Conservation (phyloP, 2,329 filamentous ascomycete species). For the Epichloe typhina region DNA sequence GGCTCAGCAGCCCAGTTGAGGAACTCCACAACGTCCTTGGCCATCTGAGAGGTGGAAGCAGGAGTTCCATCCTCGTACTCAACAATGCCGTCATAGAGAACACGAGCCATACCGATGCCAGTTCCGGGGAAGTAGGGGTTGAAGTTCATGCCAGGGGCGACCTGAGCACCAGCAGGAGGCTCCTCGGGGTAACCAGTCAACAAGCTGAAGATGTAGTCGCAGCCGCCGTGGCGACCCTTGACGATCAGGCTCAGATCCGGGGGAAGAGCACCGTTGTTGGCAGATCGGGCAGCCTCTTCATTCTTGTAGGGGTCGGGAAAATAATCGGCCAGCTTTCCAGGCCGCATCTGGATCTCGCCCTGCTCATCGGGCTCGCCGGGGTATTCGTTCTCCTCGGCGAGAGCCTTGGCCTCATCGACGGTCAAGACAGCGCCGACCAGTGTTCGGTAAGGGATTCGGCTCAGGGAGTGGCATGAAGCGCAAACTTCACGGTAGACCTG, state of each 20-base stretch:
- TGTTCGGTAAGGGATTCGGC: conserved; percentile 82
- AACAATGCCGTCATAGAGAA: conserved; percentile 91
- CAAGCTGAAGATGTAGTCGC: conserved; percentile 96
- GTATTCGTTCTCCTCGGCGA: conserved; percentile 98
- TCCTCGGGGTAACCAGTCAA: conserved; percentile 97
- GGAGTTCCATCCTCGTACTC: conserved; percentile 97
- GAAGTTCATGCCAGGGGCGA: conserved; percentile 92
- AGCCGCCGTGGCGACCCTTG: conserved; percentile 95
- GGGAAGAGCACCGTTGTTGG: conserved; percentile 98
- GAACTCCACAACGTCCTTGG: conserved; percentile 98
- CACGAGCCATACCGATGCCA: conserved; percentile 97
- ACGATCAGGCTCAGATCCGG: conserved; percentile 95
- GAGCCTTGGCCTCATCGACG: conserved; percentile 91
- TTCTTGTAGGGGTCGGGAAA: conserved; percentile 94
- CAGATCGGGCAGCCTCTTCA: conserved; percentile 92
- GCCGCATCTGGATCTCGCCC: conserved; percentile 95
- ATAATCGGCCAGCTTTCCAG: conserved; percentile 97
- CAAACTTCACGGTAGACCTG: conserved; percentile 99
- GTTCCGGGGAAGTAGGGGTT: conserved; percentile 99
- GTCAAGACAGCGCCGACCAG: conserved; percentile 88
- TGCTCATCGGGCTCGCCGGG: conserved; percentile 95
- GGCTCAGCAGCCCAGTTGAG: conserved; percentile 98
- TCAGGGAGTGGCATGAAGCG: conserved; percentile 92
- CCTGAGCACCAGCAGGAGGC: conserved; percentile 73
- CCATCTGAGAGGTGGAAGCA: conserved; percentile 95